A percentile compares a stretch with the other conserved stretches of the same genome.
Evolutionary conservation across 768 basidiomycete species (phyloP).

Genomic region (Naganishia onofrii): DNA sequence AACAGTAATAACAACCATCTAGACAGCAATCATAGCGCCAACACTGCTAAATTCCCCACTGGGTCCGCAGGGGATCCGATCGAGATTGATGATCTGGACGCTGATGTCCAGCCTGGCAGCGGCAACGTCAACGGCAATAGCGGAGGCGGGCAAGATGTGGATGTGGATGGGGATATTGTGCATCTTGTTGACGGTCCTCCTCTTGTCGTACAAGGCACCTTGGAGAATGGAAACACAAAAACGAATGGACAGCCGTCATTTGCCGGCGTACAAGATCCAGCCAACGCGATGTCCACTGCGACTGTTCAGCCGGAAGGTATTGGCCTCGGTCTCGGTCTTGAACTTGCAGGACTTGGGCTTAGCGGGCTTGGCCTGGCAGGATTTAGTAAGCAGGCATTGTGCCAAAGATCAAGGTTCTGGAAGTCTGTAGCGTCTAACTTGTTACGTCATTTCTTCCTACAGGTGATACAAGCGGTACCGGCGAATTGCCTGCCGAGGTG

Average conservation of each 20-base stretch:
- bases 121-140: background rate
- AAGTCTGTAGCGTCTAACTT: background rate
- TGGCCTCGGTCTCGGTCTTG: constrained; percentile 9
- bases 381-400: background rate
- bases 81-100: constrained; percentile 19
- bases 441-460: background rate
- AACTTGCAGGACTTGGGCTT: background rate
- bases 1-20: background rate
- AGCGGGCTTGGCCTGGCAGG: background rate
- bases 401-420: too few species aligned
- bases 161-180: background rate
- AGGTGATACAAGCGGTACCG: background rate
- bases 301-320: constrained; percentile 16
- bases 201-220: background rate
- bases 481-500: background rate
- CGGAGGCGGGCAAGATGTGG: background rate
- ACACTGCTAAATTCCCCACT: constrained; percentile 2
- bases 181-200: background rate
- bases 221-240: background rate
- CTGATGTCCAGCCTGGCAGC: background rate
- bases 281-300: too few species aligned
- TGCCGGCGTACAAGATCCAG: too few species aligned
- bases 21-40: background rate
- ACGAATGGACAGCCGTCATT: too few species aligned
- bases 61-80: constrained; percentile 19